Base-by-base conservation (phyloP, 441 rosid genomes). In the Jatropha podagrica region DNA sequence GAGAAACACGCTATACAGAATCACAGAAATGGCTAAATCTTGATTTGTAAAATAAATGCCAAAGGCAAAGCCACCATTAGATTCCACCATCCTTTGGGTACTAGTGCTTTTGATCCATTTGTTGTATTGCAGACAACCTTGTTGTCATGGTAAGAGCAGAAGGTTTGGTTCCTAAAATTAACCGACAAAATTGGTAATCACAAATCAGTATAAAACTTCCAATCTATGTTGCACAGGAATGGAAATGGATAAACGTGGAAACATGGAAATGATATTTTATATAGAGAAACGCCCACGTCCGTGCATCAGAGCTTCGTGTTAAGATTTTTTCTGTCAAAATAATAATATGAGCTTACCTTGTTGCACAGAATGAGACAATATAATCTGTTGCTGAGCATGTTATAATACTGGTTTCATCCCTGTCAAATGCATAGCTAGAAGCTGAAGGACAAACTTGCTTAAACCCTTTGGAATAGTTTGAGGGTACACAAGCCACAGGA, bases 401-500 rank as follows among this genome's bases (percentile, higher is more conserved):
- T 68, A 84, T 77, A 26, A 90, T 73, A 67, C 87, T 85, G 27
- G 86, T 76, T 23, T 69, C 73, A 55, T 78, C 81, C 8, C 54
- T 74, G 20, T 91, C 93, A 37, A 76, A 81, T 7, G 91, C 93
- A 72, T 86, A 89, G 77, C 89, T 89, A 18, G 89, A 82, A 49
- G 95, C 84, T 15, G 88, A 87, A 44, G 95, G 93, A 77, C 93
- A 90, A 1, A 77, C 83, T 65, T 85, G 82, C 76, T 89, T 90
- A 79, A 90, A 89, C 46, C 77, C 77, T 76, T 46, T 84, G 40
- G 93, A 87, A 68, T 86, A 90, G 69, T 89, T 90, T 14, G 85
- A 79, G 3, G 95, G 81, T 44, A 76, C 55, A 74, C 93, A 90
- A 5, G 83, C 63, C 1, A 18, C 66, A 5, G 85, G 85, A 49